Percentiles rank a stretch among this genome's conserved stretches.
These are phyloP conservation scores for Gossypium laxum DNA, from an alignment of 441 rosid genomes.

Conservation along the genomic window DNA sequence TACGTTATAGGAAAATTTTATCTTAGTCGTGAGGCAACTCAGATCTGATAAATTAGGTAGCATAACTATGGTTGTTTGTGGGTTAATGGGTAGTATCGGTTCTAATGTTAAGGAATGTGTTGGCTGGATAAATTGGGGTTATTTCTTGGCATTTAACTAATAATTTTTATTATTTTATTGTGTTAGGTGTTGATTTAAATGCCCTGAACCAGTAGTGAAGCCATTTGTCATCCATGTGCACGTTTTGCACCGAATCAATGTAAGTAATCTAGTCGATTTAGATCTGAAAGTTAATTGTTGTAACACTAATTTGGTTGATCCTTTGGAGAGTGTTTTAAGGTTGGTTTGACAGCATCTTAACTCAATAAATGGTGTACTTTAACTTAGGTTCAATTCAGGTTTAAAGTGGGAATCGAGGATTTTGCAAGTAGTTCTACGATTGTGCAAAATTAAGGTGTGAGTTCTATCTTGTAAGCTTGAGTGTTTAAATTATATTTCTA, in stretches of 20 bases:
- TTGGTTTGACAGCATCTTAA: not conserved
- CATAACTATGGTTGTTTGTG: not conserved
- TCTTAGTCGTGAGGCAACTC: not conserved
- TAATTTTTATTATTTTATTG: no score
- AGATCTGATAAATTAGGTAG: not conserved
- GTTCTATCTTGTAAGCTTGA: not conserved
- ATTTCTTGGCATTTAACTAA: not conserved
- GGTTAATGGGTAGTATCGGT: not conserved
- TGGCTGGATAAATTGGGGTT: not conserved
- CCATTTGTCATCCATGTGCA: not conserved
- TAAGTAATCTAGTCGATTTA: no score
- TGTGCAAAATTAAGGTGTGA: not conserved
- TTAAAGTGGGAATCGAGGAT: not conserved
- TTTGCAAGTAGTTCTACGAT: not conserved
- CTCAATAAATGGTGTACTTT: not conserved
- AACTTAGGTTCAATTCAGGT: not conserved
- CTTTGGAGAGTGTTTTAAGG: not conserved
- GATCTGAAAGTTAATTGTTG: not conserved
- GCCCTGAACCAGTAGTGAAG: not conserved
- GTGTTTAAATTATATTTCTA: not conserved
- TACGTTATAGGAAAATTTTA: not conserved
- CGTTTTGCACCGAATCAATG: not conserved
- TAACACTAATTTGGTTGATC: not conserved
- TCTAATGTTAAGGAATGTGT: not conserved
- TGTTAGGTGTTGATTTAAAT: not conserved